Evolutionary conservation across 306 rosid species (phyloP).

Genomic region (Quercus engelmannii): DNA sequence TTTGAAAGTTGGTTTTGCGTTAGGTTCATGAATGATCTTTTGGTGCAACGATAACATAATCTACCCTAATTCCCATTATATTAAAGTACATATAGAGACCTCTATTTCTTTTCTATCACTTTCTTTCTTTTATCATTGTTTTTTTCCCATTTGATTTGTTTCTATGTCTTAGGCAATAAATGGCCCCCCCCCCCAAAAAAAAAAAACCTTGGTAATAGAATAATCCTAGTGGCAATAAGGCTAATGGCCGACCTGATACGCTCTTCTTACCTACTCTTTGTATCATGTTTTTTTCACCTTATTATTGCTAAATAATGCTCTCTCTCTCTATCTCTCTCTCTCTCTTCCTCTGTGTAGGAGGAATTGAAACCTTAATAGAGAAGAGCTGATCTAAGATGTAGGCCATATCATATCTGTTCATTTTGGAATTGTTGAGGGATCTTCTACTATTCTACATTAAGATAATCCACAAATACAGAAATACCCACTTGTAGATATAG

Average conservation of each 20-base stretch:
- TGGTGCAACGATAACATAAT: not conserved
- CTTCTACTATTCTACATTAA: not conserved
- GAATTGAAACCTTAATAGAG: not conserved
- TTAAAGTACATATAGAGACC: not conserved
- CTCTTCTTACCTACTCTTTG: constrained; percentile 47
- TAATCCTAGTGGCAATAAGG: constrained; percentile 35
- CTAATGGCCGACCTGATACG: constrained; percentile 57
- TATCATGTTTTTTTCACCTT: constrained; percentile 7
- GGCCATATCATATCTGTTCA: not conserved
- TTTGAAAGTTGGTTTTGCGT: not conserved
- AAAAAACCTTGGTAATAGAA: constrained; percentile 6
- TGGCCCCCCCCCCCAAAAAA: no score
- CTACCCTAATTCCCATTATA: not conserved
- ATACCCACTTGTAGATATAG: not conserved
- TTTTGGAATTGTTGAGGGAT: not conserved
- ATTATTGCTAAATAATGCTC: constrained; percentile 17
- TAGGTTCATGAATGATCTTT: not conserved
- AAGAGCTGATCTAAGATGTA: not conserved
- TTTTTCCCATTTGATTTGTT: not conserved
- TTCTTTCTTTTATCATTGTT: not conserved
- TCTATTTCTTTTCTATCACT: not conserved
- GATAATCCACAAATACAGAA: not conserved
- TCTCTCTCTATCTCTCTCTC: not conserved
- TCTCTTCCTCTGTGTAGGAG: not conserved
- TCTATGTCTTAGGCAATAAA: not conserved